Evolutionary conservation across 371 early-diverging fungal genomes (phyloP).

Genomic region (Syncephalastrum racemosum): DNA sequence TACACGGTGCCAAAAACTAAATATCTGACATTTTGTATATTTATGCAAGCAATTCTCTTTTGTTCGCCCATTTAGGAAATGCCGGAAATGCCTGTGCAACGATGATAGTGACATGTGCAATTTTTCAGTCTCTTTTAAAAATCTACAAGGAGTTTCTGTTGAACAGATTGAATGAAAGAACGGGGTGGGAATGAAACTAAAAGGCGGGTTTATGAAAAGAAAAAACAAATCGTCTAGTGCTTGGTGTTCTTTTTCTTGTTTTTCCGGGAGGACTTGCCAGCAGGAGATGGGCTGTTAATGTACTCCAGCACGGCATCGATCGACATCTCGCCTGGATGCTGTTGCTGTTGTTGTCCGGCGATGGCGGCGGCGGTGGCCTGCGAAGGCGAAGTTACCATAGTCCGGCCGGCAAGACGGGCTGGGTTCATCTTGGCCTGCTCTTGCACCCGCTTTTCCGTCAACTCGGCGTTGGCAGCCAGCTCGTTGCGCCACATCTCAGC

Average conservation of each 20-base stretch:
- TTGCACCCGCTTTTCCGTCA: constrained; percentile 35
- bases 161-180: too few species aligned
- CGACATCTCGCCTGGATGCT: constrained; percentile 50
- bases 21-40: too few species aligned
- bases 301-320: constrained; percentile 63
- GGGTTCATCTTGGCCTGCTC: constrained; percentile 16
- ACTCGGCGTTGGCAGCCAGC: constrained; percentile 59
- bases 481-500: constrained; percentile 73
- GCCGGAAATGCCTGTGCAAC: too few species aligned
- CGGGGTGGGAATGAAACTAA: too few species aligned
- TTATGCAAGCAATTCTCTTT: too few species aligned
- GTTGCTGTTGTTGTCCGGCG: background rate
- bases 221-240: background rate
- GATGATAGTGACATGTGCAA: too few species aligned
- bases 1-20: too few species aligned
- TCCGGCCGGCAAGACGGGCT: too few species aligned
- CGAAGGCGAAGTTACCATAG: background rate
- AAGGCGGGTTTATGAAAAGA: too few species aligned
- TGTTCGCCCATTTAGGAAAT: too few species aligned
- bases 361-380: constrained; percentile 8
- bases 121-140: too few species aligned
- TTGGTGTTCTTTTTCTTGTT: constrained; percentile 25
- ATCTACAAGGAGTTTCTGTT: too few species aligned
- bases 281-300: constrained; percentile 45
- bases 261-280: constrained; percentile 19